Evolutionary conservation across 495 filamentous ascomycete genomes (phyloP).

Genomic region (Hapsidospora chrysogenum): DNA sequence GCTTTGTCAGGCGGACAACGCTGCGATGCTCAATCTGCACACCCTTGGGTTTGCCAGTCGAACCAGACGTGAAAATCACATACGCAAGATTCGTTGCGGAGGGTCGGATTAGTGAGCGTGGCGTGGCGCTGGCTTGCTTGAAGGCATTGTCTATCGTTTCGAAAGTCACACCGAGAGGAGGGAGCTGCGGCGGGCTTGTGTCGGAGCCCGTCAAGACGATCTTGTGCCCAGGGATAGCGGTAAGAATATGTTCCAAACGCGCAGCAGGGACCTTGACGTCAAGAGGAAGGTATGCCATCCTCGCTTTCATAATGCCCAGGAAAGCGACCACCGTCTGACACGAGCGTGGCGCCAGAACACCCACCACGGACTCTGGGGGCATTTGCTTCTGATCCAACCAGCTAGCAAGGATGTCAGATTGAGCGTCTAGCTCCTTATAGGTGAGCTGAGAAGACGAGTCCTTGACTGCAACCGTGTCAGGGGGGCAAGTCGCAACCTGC

Average conservation of each 20-base stretch:
- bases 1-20: slow-evolving; percentile 2
- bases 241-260: slow-evolving; percentile 4
- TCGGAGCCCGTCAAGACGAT: slow-evolving; percentile 2
- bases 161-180: slow-evolving; percentile 2
- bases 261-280: slow-evolving; percentile 2
- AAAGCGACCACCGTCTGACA: slow-evolving; percentile 5
- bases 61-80: slow-evolving; percentile 3
- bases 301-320: slow-evolving; percentile 6
- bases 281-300: slow-evolving; percentile 4
- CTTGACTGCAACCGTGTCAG: slow-evolving; percentile 3
- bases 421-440: slow-evolving; percentile 5
- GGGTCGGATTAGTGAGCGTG: slow-evolving; percentile 9
- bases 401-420: slow-evolving; percentile 4
- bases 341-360: slow-evolving; percentile 4
- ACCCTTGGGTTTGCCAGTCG: slow-evolving; percentile 2
- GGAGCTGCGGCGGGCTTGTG: neutral
- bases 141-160: slow-evolving; percentile 3
- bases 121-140: neutral
- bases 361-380: slow-evolving; percentile 4
- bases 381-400: slow-evolving; percentile 2
- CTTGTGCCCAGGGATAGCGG: neutral
- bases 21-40: slow-evolving; percentile 3
- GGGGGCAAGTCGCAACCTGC: slow-evolving; percentile 1
- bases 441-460: slow-evolving; percentile 5
- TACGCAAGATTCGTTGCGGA: slow-evolving; percentile 4